These are phyloP conservation scores for Corchorus capsularis DNA, from an alignment of 345 rosid genomes.

Conservation along the genomic window DNA sequence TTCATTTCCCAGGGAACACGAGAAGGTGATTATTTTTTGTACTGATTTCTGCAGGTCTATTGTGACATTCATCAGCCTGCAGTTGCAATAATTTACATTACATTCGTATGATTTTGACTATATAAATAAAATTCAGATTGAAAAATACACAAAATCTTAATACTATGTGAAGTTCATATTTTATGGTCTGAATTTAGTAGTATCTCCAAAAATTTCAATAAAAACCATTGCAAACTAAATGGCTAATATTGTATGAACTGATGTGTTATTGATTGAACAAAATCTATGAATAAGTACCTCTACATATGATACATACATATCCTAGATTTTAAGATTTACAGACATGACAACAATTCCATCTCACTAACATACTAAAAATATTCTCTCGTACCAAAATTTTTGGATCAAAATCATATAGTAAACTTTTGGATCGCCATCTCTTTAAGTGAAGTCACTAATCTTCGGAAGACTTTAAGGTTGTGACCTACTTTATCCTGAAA, in stretches of 20 bases:
- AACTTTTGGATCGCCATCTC: conserved; percentile 68
- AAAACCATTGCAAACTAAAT: too few species aligned
- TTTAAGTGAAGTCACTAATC: conserved; percentile 74
- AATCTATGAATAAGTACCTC: neutral
- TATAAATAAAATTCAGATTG: too few species aligned
- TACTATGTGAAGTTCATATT: too few species aligned
- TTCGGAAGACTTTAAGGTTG: conserved; percentile 72
- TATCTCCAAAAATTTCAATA: too few species aligned
- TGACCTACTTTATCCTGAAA: conserved; percentile 80
- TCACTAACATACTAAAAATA: too few species aligned
- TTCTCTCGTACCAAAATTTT: too few species aligned
- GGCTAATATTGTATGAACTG: neutral
- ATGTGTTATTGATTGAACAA: neutral
- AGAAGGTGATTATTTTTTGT: too few species aligned
- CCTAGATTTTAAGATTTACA: neutral
- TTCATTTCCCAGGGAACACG: too few species aligned
- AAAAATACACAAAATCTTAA: too few species aligned
- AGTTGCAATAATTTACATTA: neutral
- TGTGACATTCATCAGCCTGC: neutral
- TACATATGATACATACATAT: conserved; percentile 5
- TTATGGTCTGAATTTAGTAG: too few species aligned
- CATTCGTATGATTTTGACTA: too few species aligned
- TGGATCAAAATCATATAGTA: conserved; percentile 26
- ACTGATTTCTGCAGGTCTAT: neutral
- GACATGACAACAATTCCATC: neutral